phyloP scores from a whole-genome alignment of 495 filamentous ascomycete genomes.

The Hypomontagnella monticulosa region DNA sequence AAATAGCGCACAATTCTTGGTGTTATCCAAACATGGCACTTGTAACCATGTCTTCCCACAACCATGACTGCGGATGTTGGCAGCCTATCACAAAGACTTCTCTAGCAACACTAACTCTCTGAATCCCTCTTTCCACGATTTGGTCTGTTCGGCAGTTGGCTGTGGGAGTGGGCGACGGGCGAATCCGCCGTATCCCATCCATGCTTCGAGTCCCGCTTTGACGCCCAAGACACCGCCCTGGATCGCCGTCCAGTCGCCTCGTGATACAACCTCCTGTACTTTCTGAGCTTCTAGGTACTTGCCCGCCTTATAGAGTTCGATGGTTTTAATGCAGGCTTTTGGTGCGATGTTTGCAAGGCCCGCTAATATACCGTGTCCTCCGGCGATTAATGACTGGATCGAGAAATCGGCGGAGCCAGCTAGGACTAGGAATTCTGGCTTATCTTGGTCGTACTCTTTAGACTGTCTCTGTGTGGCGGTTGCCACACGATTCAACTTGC shows the following conservation, averaged over 20 bases:
- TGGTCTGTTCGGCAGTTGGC: constrained; percentile 67
- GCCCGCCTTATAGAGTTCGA: constrained; percentile 74
- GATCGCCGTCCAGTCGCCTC: constrained; percentile 83
- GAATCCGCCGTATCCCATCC: constrained; percentile 81
- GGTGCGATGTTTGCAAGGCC: constrained; percentile 84
- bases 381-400: constrained; percentile 76
- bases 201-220: constrained; percentile 78
- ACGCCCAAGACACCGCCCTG: constrained; percentile 82
- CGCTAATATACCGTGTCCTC: constrained; percentile 80
- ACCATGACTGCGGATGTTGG: constrained; percentile 12
- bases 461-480: constrained; percentile 79
- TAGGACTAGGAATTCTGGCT: constrained; percentile 74
- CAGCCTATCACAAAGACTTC: constrained; percentile 44
- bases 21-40: neutral
- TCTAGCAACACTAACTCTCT: constrained; percentile 77
- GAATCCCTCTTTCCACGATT: constrained; percentile 74
- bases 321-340: constrained; percentile 75
- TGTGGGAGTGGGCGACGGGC: constrained; percentile 80
- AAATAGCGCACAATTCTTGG: neutral
- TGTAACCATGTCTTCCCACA: neutral
- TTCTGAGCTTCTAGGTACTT: constrained; percentile 72
- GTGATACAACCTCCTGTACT: constrained; percentile 73
- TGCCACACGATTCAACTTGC: constrained; percentile 81
- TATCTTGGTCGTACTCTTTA: constrained; percentile 67
- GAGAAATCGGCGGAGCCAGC: constrained; percentile 89